Percentiles rank a stretch among this genome's conserved stretches.
These are phyloP conservation scores for Casaregolazyma lundiana DNA, from an alignment of 1,139 yeast species.

Conservation along the genomic window DNA sequence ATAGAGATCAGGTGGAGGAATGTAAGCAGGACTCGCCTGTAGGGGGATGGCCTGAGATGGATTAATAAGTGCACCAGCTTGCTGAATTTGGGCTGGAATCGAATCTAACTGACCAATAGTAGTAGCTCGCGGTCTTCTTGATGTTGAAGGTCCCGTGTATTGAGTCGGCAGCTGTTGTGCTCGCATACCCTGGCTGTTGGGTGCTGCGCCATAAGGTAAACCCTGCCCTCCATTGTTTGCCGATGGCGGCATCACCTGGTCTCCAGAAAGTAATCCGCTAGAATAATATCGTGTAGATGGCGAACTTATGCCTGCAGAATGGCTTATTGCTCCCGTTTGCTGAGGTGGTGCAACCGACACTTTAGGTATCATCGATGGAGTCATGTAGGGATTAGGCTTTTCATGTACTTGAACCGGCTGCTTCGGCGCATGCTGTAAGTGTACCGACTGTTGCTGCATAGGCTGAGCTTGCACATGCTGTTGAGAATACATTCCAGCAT, in stretches of 20 bases:
- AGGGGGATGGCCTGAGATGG: constrained; percentile 37
- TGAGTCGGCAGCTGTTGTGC: neutral
- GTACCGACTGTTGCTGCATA: constrained; percentile 8
- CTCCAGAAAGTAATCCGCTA: neutral
- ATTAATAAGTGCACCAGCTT: constrained; percentile 39
- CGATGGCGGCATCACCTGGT: neutral
- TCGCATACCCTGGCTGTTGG: neutral
- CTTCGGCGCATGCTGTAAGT: constrained; percentile 4
- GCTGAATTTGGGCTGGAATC: constrained; percentile 39
- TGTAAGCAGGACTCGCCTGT: constrained; percentile 39
- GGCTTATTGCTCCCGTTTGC: neutral
- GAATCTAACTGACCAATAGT: constrained; percentile 40
- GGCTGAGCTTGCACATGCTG: constrained; percentile 10
- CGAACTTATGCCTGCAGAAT: neutral
- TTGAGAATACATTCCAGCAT: constrained; percentile 8
- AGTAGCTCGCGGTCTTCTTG: constrained; percentile 36
- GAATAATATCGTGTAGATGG: neutral
- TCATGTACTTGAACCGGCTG: neutral
- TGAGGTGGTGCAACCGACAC: neutral
- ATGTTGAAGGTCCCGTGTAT: constrained; percentile 4
- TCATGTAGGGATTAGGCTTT: neutral
- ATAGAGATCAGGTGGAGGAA: constrained; percentile 38
- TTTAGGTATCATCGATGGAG: neutral
- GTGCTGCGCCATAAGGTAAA: neutral
- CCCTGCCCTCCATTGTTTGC: constrained; percentile 5